Evolutionary conservation across 2,329 filamentous ascomycete species (phyloP).

Genomic region (Cladosporium colombiae): DNA sequence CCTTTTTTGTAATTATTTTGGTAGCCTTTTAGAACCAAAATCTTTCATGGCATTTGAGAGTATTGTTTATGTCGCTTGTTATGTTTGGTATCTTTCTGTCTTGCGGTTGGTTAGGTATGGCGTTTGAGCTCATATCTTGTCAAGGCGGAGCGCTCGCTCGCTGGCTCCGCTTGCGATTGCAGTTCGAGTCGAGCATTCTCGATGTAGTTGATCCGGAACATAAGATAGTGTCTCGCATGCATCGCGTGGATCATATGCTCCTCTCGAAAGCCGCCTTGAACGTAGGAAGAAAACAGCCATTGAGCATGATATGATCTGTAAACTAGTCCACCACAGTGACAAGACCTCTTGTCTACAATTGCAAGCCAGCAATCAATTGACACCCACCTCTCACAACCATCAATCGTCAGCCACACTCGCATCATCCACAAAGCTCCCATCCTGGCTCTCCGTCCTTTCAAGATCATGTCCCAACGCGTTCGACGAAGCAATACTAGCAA

Average conservation of each 20-base stretch:
- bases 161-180: not conserved
- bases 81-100: not conserved
- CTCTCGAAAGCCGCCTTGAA: not conserved
- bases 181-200: not conserved
- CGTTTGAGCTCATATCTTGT: not conserved
- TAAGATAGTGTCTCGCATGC: not conserved
- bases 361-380: not conserved
- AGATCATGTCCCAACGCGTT: slow-evolving; percentile 30
- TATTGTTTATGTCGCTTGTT: not conserved
- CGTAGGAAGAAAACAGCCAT: not conserved
- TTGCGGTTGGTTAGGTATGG: not conserved
- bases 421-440: slow-evolving; percentile 40
- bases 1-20: not conserved
- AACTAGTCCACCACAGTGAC: not conserved
- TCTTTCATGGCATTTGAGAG: not conserved
- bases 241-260: not conserved
- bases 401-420: slow-evolving; percentile 25
- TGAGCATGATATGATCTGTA: not conserved
- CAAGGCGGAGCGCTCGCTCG: not conserved
- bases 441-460: slow-evolving; percentile 37
- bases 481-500: slow-evolving; percentile 34
- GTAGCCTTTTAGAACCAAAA: not conserved
- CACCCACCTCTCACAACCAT: not conserved
- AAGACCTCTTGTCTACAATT: not conserved
- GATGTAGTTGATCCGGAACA: not conserved